Evolutionary conservation across 1,284 basidiomycete species (phyloP), one percentile per base, ranked within the genome.

Genomic region (Pisolithus thermaeus): DNA sequence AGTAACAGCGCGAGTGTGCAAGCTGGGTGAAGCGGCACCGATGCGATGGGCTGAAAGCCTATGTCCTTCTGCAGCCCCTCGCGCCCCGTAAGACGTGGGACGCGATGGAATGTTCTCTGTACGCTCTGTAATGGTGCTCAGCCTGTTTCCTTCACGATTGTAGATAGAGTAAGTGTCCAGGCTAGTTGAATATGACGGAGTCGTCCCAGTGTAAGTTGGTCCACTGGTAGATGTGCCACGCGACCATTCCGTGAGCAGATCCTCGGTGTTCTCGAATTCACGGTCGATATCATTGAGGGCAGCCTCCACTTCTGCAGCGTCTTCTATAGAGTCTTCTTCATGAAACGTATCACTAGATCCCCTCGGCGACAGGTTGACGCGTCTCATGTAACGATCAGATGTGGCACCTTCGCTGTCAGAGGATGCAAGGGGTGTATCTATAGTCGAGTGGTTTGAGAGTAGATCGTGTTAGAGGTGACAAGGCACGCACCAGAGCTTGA

Each of bases 281-380:
- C 85, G 71, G 54, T 89, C 83, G 23, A 88, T 68, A 51, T 77
- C 74, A 49, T 73, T 80, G 42, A 90, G 74, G 14, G 80, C 74
- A 18, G 78, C 80, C 64, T 87, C 85, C 20, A 89, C 84, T 65
- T 88, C 83, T 5, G 68, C 73, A 2, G 62, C 65, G 41, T 78
- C 78, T 53, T 68, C 65, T 18, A 73, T 49, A 1, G 76, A 78
- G 55, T 75, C 69, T 50, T 75, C 76, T 53, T 76, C 73, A 1
- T 66, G 60, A 51, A 77, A 75, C 3, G 62, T 62, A 46, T 73
- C 60, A 37, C 69, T 64, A 12, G 70, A 65, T 41, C 60, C 57
- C 22, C 66, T 64, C 18, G 76, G 74, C 7, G 76, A 78, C 38
- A 74, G 60, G 42, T 67, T 63, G 55, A 71, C 61, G 18, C 75